Conservation (phyloP, 1,284 basidiomycete species). For the Trichosporon asahii region DNA sequence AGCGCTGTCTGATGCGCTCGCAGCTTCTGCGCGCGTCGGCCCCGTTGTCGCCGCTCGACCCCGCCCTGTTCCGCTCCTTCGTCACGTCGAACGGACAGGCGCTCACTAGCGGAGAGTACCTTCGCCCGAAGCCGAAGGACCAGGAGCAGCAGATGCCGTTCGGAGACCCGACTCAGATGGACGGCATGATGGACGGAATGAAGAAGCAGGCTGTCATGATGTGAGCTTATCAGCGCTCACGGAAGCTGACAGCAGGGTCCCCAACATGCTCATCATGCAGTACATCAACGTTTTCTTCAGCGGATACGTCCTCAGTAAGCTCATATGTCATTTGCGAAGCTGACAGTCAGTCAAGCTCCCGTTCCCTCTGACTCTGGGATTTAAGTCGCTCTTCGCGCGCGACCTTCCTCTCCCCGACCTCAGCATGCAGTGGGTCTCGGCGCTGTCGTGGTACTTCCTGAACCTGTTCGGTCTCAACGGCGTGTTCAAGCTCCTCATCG, state of each 20-base stretch:
- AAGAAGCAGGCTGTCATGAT: slow-evolving; percentile 96
- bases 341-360: slow-evolving; percentile 76
- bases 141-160: slow-evolving; percentile 63
- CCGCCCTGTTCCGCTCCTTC: slow-evolving; percentile 68
- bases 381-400: slow-evolving; percentile 98
- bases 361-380: slow-evolving; percentile 93
- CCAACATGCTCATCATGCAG: slow-evolving; percentile 98
- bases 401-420: slow-evolving; percentile 95
- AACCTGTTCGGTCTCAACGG: slow-evolving; percentile 98
- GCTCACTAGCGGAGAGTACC: slow-evolving; percentile 71
- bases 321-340: not conserved
- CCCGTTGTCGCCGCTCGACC: slow-evolving; percentile 74
- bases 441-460: slow-evolving; percentile 98
- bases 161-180: slow-evolving; percentile 82
- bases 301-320: slow-evolving; percentile 91
- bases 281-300: slow-evolving; percentile 99
- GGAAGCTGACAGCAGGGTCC: slow-evolving; percentile 59
- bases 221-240: slow-evolving; percentile 26
- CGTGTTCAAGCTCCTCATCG: slow-evolving; percentile 87
- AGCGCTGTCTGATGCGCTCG: slow-evolving; percentile 81
- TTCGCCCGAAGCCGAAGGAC: slow-evolving; percentile 64
- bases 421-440: slow-evolving; percentile 98
- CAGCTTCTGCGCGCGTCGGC: slow-evolving; percentile 77
- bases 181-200: slow-evolving; percentile 98
- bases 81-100: slow-evolving; percentile 67